These are phyloP conservation scores for Alternaria ethzedia DNA, from an alignment of 2,329 filamentous ascomycete species.

Conservation along the genomic window DNA sequence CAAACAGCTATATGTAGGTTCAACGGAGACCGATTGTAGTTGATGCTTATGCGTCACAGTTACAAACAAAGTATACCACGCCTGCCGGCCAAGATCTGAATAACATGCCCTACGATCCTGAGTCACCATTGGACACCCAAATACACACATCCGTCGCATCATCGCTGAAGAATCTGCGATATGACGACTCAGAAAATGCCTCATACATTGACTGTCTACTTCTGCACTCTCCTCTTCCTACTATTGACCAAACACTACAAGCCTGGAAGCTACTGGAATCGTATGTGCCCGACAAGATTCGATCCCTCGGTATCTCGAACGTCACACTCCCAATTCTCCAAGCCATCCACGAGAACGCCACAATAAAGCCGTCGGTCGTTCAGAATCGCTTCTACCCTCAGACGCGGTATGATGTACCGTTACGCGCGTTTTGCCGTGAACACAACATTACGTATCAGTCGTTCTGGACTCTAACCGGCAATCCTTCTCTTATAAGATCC, in stretches of 20 bases:
- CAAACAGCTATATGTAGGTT: conserved; percentile 66
- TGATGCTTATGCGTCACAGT: conserved; percentile 47
- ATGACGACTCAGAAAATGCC: conserved; percentile 40
- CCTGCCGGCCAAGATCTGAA: conserved; percentile 65
- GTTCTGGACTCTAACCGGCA: conserved; percentile 68
- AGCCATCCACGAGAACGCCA: conserved; percentile 56
- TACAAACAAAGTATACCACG: conserved; percentile 85
- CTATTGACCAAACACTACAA: conserved; percentile 60
- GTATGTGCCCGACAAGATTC: conserved; percentile 70
- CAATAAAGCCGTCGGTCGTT: conserved; percentile 66
- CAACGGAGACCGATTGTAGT: rapidly evolving
- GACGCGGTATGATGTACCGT: conserved; percentile 64
- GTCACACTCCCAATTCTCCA: conserved; percentile 64
- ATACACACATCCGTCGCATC: conserved; percentile 70
- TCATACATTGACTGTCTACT: conserved; percentile 65
- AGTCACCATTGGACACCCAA: conserved; percentile 66
- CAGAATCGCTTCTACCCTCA: conserved; percentile 75
- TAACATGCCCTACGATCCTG: conserved; percentile 68
- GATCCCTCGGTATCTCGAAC: conserved; percentile 78
- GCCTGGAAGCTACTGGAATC: conserved; percentile 71
- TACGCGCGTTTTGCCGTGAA: conserved; percentile 64
- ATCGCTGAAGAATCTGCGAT: conserved; percentile 68
- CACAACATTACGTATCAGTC: conserved; percentile 63
- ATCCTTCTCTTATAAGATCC: conserved; percentile 58
- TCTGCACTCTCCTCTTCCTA: conserved; percentile 64